Conservation (phyloP, 2,329 filamentous ascomycete species). For the Chrysoporthe deuterocubensis region DNA sequence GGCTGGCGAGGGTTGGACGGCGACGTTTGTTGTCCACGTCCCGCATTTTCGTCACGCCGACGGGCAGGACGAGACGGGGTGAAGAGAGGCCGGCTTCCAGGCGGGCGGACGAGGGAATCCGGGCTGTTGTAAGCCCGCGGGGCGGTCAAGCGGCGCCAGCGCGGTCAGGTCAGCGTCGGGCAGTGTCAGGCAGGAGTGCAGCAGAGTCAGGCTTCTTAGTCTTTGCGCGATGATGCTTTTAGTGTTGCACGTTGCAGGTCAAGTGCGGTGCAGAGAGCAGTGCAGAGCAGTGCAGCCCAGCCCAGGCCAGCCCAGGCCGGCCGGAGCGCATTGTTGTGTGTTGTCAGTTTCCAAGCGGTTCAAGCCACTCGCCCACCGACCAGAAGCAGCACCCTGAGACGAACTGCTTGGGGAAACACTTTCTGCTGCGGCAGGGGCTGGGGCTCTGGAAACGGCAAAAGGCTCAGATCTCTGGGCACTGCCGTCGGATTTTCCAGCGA, state of each 20-base stretch:
- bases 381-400: conserved; percentile 7
- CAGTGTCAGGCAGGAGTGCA: conserved; percentile 53
- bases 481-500: conserved; percentile 25
- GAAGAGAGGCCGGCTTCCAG: not conserved
- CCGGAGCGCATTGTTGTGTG: not conserved
- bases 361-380: not conserved
- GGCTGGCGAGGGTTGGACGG: not conserved
- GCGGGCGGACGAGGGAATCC: not conserved
- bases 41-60: not conserved
- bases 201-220: conserved; percentile 43
- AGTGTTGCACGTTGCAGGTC: conserved; percentile 38
- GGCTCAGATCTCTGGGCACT: not conserved
- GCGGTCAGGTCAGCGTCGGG: conserved; percentile 23
- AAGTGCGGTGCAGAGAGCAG: not conserved
- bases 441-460: conserved; percentile 21
- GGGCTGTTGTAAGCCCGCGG: not conserved
- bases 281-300: not conserved
- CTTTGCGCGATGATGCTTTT: conserved; percentile 46
- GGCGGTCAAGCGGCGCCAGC: conserved; percentile 9
- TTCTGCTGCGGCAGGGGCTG: conserved; percentile 10
- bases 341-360: conserved; percentile 1
- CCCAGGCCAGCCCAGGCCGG: conserved; percentile 1
- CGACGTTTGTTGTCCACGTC: conserved; percentile 4
- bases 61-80: not conserved
- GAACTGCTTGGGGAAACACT: conserved; percentile 17